Percentiles rank a stretch among this genome's conserved stretches.
phyloP scores from a whole-genome alignment of 2,329 filamentous ascomycete species.

The Atkinsonella hypoxylon region DNA sequence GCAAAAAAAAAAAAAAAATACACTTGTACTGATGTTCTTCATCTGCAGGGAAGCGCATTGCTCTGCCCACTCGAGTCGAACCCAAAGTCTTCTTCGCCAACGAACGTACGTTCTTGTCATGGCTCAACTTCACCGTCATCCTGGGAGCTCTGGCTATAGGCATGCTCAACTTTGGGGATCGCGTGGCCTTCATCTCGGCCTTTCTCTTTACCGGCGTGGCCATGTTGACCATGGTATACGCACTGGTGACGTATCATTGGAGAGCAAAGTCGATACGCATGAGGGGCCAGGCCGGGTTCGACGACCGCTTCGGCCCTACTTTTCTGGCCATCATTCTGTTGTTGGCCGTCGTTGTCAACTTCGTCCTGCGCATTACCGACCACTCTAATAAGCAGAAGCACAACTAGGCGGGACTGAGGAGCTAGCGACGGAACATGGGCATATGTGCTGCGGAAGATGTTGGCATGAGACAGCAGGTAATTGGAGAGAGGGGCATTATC shows the following conservation, averaged over 20 bases:
- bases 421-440: background rate
- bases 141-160: slow-evolving; percentile 92
- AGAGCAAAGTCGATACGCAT: slow-evolving; percentile 83
- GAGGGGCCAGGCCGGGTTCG: slow-evolving; percentile 88
- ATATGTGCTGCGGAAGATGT: no score
- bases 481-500: background rate
- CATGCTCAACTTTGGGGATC: slow-evolving; percentile 96
- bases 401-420: slow-evolving; percentile 6
- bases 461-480: no score
- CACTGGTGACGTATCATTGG: slow-evolving; percentile 93
- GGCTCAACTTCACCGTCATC: slow-evolving; percentile 99
- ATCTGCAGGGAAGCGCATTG: slow-evolving; percentile 85
- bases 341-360: slow-evolving; percentile 89
- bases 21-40: slow-evolving; percentile 8
- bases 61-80: slow-evolving; percentile 93
- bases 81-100: slow-evolving; percentile 99
- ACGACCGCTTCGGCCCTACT: slow-evolving; percentile 89
- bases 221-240: slow-evolving; percentile 92
- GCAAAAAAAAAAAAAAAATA: no score
- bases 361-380: slow-evolving; percentile 61
- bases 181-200: slow-evolving; percentile 84
- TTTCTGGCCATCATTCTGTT: slow-evolving; percentile 78
- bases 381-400: slow-evolving; percentile 27
- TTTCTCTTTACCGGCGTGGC: slow-evolving; percentile 90
- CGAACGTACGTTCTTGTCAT: slow-evolving; percentile 96